These are phyloP conservation scores for Populus hybrid DNA, from an alignment of 441 rosid genomes.

Conservation along the genomic window DNA sequence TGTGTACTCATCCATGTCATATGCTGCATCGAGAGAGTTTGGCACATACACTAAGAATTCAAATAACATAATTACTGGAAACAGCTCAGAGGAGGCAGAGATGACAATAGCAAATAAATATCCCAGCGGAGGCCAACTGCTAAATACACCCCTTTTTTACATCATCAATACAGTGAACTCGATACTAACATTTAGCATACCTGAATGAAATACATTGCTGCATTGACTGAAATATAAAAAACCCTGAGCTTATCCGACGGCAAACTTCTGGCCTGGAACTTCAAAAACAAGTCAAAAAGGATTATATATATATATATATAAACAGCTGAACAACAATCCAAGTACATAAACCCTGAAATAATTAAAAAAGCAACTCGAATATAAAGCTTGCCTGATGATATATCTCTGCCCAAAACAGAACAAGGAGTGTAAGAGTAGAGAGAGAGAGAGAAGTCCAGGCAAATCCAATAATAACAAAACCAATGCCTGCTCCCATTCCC, in stretches of 20 bases:
- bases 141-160: background rate
- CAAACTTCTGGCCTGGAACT: slow-evolving; percentile 54
- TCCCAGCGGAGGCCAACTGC: background rate
- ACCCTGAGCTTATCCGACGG: slow-evolving; percentile 56
- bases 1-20: background rate
- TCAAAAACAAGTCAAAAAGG: background rate
- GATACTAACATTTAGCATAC: slow-evolving; percentile 23
- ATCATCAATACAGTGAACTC: background rate
- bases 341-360: background rate
- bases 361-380: background rate
- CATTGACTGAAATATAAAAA: slow-evolving; percentile 42
- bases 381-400: slow-evolving; percentile 45
- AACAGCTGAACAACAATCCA: background rate
- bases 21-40: background rate
- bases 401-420: slow-evolving; percentile 69
- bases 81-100: background rate
- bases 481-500: slow-evolving; percentile 33
- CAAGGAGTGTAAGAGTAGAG: slow-evolving; percentile 56
- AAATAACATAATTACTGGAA: background rate
- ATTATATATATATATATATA: too few species aligned
- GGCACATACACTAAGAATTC: background rate
- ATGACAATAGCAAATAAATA: background rate
- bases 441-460: slow-evolving; percentile 53
- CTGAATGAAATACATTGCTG: slow-evolving; percentile 44
- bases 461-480: slow-evolving; percentile 51